These are phyloP conservation scores for Lentinula guzmanii DNA, from an alignment of 768 basidiomycete genomes.

Conservation along the genomic window DNA sequence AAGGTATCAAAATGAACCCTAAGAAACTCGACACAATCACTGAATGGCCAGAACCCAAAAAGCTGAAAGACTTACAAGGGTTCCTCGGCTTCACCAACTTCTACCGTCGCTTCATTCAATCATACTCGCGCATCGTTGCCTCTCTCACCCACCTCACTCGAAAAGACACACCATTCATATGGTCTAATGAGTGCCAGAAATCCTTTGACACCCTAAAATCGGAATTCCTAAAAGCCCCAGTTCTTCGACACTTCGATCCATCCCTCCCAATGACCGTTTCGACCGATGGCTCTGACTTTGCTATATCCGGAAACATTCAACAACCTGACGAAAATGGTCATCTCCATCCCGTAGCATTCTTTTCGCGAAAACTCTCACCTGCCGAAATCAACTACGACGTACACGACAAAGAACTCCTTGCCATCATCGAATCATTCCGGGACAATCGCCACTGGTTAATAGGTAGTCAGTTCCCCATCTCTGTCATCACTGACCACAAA, in stretches of 20 bases:
- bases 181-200: slow-evolving; percentile 10
- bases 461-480: slow-evolving; percentile 18
- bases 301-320: slow-evolving; percentile 14
- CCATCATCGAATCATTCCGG: slow-evolving; percentile 27
- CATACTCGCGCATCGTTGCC: slow-evolving; percentile 21
- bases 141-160: slow-evolving; percentile 21
- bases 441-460: slow-evolving; percentile 27
- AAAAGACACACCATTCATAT: slow-evolving; percentile 20
- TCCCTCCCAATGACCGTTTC: not conserved
- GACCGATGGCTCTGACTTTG: slow-evolving; percentile 15
- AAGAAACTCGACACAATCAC: slow-evolving; percentile 28
- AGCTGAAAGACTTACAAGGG: slow-evolving; percentile 23
- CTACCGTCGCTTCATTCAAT: slow-evolving; percentile 21
- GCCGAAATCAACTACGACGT: no score
- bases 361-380: slow-evolving; percentile 19
- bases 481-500: slow-evolving; percentile 25
- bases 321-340: slow-evolving; percentile 2
- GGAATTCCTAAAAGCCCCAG: no score
- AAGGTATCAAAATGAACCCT: slow-evolving; percentile 27
- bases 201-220: no score
- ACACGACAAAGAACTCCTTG: slow-evolving; percentile 25
- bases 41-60: slow-evolving; percentile 31
- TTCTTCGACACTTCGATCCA: no score
- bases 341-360: slow-evolving; percentile 25
- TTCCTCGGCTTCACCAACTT: slow-evolving; percentile 26